These are phyloP conservation scores for Pleurostoma richardsiae DNA, from an alignment of 2,329 filamentous ascomycete genomes.

Conservation along the genomic window DNA sequence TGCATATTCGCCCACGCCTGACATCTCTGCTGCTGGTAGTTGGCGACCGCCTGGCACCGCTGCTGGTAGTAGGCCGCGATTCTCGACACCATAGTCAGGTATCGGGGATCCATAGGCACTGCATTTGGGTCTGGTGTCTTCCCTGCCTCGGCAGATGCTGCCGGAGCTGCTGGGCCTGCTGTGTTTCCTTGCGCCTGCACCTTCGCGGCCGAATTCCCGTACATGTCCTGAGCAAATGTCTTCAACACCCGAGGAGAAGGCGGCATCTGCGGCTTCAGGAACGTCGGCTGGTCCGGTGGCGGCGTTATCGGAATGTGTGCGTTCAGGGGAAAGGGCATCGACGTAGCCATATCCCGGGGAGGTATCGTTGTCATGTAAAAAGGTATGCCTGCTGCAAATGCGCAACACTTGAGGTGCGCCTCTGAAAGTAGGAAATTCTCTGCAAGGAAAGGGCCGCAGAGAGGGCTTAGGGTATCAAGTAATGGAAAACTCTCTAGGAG, in stretches of 20 bases:
- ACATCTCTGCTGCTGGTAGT: conserved; percentile 41
- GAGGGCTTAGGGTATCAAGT: no score
- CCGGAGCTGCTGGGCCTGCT: conserved; percentile 5
- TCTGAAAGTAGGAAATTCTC: no score
- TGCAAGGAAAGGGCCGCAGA: no score
- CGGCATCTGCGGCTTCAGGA: conserved; percentile 14
- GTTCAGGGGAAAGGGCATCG: conserved; percentile 20
- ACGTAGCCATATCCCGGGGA: conserved; percentile 13
- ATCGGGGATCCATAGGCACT: conserved; percentile 29
- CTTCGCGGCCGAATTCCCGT: conserved; percentile 4
- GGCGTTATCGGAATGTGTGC: conserved; percentile 30
- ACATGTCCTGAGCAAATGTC: conserved; percentile 14
- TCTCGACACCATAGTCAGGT: conserved; percentile 39
- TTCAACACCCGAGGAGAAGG: conserved; percentile 12
- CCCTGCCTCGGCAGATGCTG: conserved; percentile 4
- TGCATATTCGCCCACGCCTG: conserved; percentile 42
- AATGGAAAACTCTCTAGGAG: no score
- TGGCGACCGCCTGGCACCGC: conserved; percentile 38
- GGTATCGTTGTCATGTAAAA: no score
- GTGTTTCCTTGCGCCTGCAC: conserved; percentile 5
- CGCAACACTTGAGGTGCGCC: background rate
- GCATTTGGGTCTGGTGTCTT: background rate
- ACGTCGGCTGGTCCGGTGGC: conserved; percentile 29
- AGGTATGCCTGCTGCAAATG: background rate
- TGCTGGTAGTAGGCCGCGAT: conserved; percentile 45